Base-by-base conservation (phyloP, 2,329 filamentous ascomycete genomes). In the Septoria petroselini region DNA sequence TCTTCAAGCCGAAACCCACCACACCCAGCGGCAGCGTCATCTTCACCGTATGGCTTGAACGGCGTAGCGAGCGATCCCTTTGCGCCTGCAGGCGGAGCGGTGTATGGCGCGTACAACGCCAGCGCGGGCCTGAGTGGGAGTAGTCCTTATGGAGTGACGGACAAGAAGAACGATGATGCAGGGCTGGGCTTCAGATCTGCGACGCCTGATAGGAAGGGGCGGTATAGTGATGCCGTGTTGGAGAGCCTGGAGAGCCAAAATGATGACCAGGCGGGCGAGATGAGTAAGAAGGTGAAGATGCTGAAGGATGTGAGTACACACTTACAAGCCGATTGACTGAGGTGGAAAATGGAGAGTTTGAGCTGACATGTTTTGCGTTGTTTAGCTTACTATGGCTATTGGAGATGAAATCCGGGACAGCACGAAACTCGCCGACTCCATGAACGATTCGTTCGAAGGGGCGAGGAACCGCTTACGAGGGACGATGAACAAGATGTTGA, bases 181-280 rank as follows among this genome's bases (percentile, higher is more conserved):
- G 51, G 41, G 27, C 14, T 29, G 3, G 54, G 54, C n/a, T 75
- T 68, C 49, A 52, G 73, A 14, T 48, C 62, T 14, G 73, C 73
- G 52, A 76, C 73, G 46, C 73, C 73, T 51, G 74, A 75, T 62
- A 66, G 66, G 8, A 88, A 85, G 66, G 91, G 91, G 11, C 91
- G 96, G 69, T 97, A 97, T 70, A 91, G 86, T 66, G 86, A 94
- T 63, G 87, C 91, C 15, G 89, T 95, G 40, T 79, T 98, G 45
- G 89, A 88, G 67, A 90, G 95, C 72, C 79, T 98, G 53, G 93
- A 98, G 75, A 91, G 87, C 65, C 93, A 98, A 73, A 97, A 97
- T 67, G 91, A 96, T 61, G 78, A 82, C 51, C 85, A 96, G 63
- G 84, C 96, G 8, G 86, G 89, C 54, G 89, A 90, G n/a, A 91